phyloP scores from a whole-genome alignment of 1,284 basidiomycete genomes.

The Leccinum griseonigrum region DNA sequence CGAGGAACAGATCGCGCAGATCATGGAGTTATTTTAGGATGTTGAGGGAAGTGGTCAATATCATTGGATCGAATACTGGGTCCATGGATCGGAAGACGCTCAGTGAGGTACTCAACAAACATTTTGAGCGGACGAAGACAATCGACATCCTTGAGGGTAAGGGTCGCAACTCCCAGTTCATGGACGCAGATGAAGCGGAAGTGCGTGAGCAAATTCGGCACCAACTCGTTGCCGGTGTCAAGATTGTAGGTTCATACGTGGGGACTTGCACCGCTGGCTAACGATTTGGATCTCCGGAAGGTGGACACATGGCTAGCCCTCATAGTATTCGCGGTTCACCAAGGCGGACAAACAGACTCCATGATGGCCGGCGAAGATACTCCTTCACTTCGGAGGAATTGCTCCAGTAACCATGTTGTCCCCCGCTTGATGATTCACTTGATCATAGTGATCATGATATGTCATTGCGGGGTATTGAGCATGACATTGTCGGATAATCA shows the following conservation, averaged over 20 bases:
- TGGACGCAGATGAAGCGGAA: conserved; percentile 88
- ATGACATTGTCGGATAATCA: conserved; percentile 54
- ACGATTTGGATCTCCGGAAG: conserved; percentile 44
- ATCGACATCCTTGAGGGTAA: conserved; percentile 84
- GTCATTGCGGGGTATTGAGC: conserved; percentile 40
- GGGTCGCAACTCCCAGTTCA: conserved; percentile 76
- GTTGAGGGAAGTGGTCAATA: conserved; percentile 80
- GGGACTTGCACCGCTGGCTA: conserved; percentile 8
- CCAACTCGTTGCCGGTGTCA: conserved; percentile 72
- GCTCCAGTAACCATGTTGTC: conserved; percentile 41
- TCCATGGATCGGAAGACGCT: conserved; percentile 79
- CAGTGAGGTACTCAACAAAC: conserved; percentile 77
- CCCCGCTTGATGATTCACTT: conserved; percentile 44
- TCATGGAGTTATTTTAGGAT: conserved; percentile 91
- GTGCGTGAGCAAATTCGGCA: conserved; percentile 84
- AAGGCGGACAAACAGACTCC: conserved; percentile 43
- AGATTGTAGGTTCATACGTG: conserved; percentile 50
- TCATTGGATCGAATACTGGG: conserved; percentile 59
- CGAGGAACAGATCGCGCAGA: conserved; percentile 87
- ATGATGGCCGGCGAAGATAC: conserved; percentile 35
- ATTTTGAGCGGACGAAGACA: conserved; percentile 83
- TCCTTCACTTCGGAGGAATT: conserved; percentile 35
- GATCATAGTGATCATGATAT: conserved; percentile 40
- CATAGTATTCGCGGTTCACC: conserved; percentile 68
- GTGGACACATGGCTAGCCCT: conserved; percentile 56